Base-by-base conservation (phyloP, 179 eudicot genomes). In the Nepenthes alata region DNA sequence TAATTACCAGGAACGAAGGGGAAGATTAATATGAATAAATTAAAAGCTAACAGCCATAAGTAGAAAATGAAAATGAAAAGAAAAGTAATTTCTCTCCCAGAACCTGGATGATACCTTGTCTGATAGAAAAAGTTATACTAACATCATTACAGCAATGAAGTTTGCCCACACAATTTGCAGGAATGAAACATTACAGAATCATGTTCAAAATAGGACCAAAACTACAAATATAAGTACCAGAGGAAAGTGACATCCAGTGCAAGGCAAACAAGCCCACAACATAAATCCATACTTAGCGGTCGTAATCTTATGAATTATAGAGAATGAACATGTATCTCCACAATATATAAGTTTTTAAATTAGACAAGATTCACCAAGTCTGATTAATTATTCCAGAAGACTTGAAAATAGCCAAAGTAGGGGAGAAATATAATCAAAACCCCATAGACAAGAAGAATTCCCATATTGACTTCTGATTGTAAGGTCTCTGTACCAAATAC, bases 81-180 rank as follows among this genome's bases (percentile, higher is more conserved):
- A 55, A 47, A 41, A 49, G 47, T 37, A 41, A 5, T 38, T 38
- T 55, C 38, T 61, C 62, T 61, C 74, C 78, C 73, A 67, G 34
- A 64, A 79, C 72, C 74, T 78, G n/a, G 72, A 63, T 68, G 72
- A 74, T 82, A 78, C 85, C 86, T 84, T 72, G 73, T 71, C 78
- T 75, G 79, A 70, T 65, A 70, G 75, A 84, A 78, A 56, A 78
- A 54, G 77, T 66, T 80, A 78, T 68, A 70, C 72, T 77, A 81
- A 75, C 69, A 63, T 70, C 72, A 78, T 65, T 73, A 71, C 67
- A 75, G 70, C 83, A 79, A 61, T 74, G 80, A 67, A 59, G 67
- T 60, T 74, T 70, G 67, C 77, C 75, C 69, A 76, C 77, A 67
- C 77, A 77, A 74, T 45, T 67, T 61, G 65, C 79, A 57, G 71